A percentile compares a stretch with the other conserved stretches of the same genome.
These are phyloP conservation scores for Trichoderma parareesei DNA, from an alignment of 495 filamentous ascomycete species.

Conservation along the genomic window DNA sequence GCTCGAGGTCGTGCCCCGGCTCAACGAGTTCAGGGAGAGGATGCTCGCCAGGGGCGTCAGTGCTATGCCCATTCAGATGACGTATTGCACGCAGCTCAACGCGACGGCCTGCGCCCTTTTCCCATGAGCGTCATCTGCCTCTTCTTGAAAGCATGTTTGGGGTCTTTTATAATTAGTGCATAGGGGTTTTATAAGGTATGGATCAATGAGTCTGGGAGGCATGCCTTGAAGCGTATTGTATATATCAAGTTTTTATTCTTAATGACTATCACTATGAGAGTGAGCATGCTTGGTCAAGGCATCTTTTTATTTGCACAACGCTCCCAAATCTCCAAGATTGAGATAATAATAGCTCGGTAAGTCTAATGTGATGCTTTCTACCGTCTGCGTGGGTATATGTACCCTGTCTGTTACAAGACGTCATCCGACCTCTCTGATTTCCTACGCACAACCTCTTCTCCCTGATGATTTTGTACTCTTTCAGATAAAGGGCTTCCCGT, in stretches of 20 bases:
- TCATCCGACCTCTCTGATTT: not conserved
- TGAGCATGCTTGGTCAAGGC: no score
- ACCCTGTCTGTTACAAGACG: not conserved
- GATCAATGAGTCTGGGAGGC: no score
- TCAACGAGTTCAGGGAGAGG: conserved; percentile 65
- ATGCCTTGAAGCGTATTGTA: no score
- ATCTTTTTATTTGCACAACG: no score
- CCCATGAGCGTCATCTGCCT: not conserved
- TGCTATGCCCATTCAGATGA: conserved; percentile 49
- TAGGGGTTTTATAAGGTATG: no score
- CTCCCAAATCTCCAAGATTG: no score
- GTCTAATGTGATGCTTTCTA: not conserved
- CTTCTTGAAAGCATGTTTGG: not conserved
- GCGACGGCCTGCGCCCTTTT: conserved; percentile 25
- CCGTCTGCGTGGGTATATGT: not conserved
- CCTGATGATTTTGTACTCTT: not conserved
- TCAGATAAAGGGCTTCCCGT: not conserved
- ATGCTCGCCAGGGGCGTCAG: conserved; percentile 56
- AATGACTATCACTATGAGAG: no score
- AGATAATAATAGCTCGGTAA: no score
- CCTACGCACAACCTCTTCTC: not conserved
- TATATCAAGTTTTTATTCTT: no score
- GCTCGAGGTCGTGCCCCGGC: conserved; percentile 52
- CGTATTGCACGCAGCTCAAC: conserved; percentile 43
- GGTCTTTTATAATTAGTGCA: not conserved